phyloP scores from a whole-genome alignment of 2,329 filamentous ascomycete genomes.

The Penicillium occitanis region DNA sequence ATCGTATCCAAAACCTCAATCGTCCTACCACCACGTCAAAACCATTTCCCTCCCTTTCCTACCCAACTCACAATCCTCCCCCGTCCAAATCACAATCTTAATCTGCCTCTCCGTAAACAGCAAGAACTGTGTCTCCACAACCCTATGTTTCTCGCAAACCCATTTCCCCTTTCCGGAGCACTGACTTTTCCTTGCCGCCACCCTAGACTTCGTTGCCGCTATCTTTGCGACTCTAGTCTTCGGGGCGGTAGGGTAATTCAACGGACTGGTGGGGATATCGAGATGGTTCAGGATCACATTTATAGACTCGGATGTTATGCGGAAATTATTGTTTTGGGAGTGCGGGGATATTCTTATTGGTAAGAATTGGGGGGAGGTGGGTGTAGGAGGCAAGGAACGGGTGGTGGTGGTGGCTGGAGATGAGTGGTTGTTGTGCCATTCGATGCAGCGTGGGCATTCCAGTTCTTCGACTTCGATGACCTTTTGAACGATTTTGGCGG shows the following conservation, averaged over 20 bases:
- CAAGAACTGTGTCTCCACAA: conserved; percentile 11
- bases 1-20: background rate
- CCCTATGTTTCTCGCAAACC: conserved; percentile 17
- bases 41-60: conserved; percentile 15
- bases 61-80: conserved; percentile 12
- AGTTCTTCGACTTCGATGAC: conserved; percentile 17
- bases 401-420: background rate
- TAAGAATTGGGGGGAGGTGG: background rate
- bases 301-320: background rate
- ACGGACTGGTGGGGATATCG: background rate
- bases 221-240: background rate
- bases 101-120: conserved; percentile 17
- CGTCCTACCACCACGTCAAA: conserved; percentile 17
- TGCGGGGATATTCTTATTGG: background rate
- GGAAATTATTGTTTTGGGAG: background rate
- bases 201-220: background rate
- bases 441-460: conserved; percentile 7
- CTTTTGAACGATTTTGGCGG: background rate
- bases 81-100: conserved; percentile 19
- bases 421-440: background rate
- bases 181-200: background rate
- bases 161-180: conserved; percentile 17
- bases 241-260: background rate
- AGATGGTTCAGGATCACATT: background rate
- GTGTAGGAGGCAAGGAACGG: background rate